Conservation (phyloP, 352 stramenopile species). For the Pythium phragmitis region DNA sequence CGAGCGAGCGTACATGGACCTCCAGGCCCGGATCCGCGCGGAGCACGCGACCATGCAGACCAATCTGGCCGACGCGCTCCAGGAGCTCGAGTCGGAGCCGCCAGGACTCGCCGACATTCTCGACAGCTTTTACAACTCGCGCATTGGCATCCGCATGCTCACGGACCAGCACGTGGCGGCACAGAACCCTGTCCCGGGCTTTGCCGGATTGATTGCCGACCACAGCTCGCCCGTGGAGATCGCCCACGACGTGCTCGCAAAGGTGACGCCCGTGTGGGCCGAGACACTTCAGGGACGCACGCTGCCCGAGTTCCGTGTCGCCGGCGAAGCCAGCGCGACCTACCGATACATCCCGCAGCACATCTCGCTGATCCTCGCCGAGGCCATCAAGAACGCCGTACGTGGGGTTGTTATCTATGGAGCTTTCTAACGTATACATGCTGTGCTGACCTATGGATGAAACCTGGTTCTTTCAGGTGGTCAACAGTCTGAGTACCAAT, state of each 20-base stretch:
- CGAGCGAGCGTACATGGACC: conserved; percentile 58
- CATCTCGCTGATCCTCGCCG: conserved; percentile 78
- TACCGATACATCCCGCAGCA: conserved; percentile 84
- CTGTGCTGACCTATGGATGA: too few relatives aligned
- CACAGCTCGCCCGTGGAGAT: conserved; percentile 69
- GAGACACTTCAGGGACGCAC: conserved; percentile 42
- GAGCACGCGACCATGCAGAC: conserved; percentile 75
- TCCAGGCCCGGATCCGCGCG: conserved; percentile 55
- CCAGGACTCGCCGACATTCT: conserved; percentile 59
- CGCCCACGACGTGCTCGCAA: conserved; percentile 50
- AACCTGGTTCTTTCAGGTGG: conserved; percentile 9
- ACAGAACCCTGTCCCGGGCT: conserved; percentile 53
- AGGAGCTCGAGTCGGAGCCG: conserved; percentile 54
- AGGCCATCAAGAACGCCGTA: conserved; percentile 82
- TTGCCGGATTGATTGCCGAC: conserved; percentile 65
- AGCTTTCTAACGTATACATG: neutral
- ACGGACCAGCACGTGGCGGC: conserved; percentile 77
- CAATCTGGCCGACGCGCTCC: conserved; percentile 62
- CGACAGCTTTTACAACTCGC: conserved; percentile 83
- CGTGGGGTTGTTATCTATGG: neutral
- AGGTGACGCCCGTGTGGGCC: conserved; percentile 57
- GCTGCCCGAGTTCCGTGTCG: conserved; percentile 60
- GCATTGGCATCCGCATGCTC: conserved; percentile 82
- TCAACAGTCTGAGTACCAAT: conserved; percentile 59
- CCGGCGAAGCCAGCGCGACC: conserved; percentile 47